Evolutionary conservation across 2,329 filamentous ascomycete species (phyloP), one percentile per base, ranked within the genome.

Genomic region (Didymella sp.): DNA sequence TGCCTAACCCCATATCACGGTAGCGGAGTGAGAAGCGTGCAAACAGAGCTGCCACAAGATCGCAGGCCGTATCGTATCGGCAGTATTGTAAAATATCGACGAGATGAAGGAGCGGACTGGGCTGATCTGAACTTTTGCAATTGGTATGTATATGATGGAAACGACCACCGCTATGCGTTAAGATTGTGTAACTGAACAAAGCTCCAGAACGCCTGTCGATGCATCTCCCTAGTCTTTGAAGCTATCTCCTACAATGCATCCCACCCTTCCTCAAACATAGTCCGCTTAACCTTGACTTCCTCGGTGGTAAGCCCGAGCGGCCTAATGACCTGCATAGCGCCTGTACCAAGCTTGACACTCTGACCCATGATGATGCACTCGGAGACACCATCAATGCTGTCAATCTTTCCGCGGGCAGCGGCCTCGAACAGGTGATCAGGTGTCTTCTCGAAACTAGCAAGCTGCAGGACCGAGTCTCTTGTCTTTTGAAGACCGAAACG

Each of bases 331-430:
- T 96, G 89, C 83, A 98, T 95, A 1, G 91, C 89, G 4, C 95
- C 95, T 0, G 95, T 99, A 6, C 95, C 95, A 31, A 99, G 82
- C 41, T 85, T 85, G 85, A 98, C 96, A 38, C 89, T 93, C 82
- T 98, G 94, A 15, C 95, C 95, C 89, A 98, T 95, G 73, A 99
- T 99, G 73, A 99, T 98, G 77, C 92, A 96, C 79, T 99, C 95
- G 52, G 87, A 91, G 9, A 99, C 95, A 68, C 95, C 95, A 75
- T 96, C 91, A 59, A 99, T 96, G 61, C 86, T 84, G 78, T 99
- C 95, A 25, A 87, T 89, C 81, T 97, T 97, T 83, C 96, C 96
- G 54, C 89, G 88, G 5, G 92, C 90, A 6, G 93, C 95, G 2
- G 95, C 95, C 62, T 97, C 94, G 71, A 99, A 99, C 37, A 99